phyloP scores from a whole-genome alignment of 495 filamentous ascomycete genomes.

The Arthonia radiata region DNA sequence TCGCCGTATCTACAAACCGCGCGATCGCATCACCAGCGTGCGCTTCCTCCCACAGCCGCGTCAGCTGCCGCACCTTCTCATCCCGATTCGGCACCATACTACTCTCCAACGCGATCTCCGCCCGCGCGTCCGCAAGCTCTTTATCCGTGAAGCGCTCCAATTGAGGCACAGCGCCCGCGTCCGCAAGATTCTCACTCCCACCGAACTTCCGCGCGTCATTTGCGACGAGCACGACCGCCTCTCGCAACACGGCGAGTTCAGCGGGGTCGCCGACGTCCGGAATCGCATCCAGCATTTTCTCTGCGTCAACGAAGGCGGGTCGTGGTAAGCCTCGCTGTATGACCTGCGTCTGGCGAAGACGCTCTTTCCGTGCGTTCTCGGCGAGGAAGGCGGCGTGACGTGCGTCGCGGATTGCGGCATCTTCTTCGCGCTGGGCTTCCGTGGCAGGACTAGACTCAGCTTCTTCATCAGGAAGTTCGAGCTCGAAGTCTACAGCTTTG shows the following conservation, averaged over 20 bases:
- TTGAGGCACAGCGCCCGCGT: conserved; percentile 36
- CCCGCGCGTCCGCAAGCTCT: conserved; percentile 43
- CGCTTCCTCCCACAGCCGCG: too few species aligned
- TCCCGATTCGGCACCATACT: too few species aligned
- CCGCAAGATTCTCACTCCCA: too few species aligned
- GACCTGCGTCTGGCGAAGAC: conserved; percentile 65
- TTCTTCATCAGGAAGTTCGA: conserved; percentile 74
- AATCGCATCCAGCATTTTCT: conserved; percentile 36
- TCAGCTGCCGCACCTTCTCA: too few species aligned
- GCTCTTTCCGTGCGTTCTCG: conserved; percentile 49
- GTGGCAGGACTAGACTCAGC: conserved; percentile 27
- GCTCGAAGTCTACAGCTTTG: conserved; percentile 72
- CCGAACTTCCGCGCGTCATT: conserved; percentile 56
- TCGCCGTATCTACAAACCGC: too few species aligned
- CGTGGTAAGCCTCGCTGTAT: conserved; percentile 67
- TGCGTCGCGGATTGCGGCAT: conserved; percentile 60
- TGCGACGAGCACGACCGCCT: conserved; percentile 54
- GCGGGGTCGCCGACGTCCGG: conserved; percentile 25
- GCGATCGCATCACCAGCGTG: too few species aligned
- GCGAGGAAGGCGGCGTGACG: conserved; percentile 41
- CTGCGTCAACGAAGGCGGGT: conserved; percentile 45
- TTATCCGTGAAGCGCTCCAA: conserved; percentile 47
- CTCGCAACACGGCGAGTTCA: conserved; percentile 39
- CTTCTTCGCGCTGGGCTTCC: conserved; percentile 42
- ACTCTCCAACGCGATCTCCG: conserved; percentile 52